Evolutionary conservation across 179 eudicot species (phyloP), one percentile per base, ranked within the genome.

Genomic region (Silene noctiflora): DNA sequence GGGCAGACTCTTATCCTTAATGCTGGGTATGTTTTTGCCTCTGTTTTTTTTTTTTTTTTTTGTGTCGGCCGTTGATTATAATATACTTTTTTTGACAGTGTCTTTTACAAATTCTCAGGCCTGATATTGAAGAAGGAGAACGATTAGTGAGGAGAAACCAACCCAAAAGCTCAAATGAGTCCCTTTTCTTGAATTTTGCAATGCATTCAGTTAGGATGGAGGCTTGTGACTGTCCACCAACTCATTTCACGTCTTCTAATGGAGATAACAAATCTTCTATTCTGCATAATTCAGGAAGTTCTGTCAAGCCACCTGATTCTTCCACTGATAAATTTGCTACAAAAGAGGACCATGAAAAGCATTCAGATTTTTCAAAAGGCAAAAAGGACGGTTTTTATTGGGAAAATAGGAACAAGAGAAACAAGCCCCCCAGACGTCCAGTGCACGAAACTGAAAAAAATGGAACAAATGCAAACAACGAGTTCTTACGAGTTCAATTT

Each of bases 161-260:
- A 79, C 85, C 92, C 33, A 93, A 94, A 78, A 86, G 89, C 83
- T 85, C 87, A 25, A 96, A 92, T 73, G 88, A 89, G 70, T 91
- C 98, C 59, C 87, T 94, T 56, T 89, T 94, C 76, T 72, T 86
- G 77, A 94, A 94, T 78, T 94, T 94, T 55, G 98, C 98, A 10
- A 94, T 87, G 98, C 98, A 94, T 84, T 94, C 98, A 59, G 98
- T 94, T 62, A 87, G 98, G 79, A 88, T 94, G 96, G 98, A 94
- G 86, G 98, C 98, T 75, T 94, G 97, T 80, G 98, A 94, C 82
- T 92, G 97, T 81, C 98, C 98, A 29, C 93, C 98, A 27, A 76
- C 81, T 79, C 89, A 88, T 79, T 80, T 84, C 58, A 75, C 79
- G 19, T 29, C 87, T 6, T 20, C 86, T 59, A 79, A 83, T 61